A percentile compares a stretch with the other conserved stretches of the same genome.
phyloP scores from a whole-genome alignment of 148 eudicot species.

The Dysphania ambrosioides region DNA sequence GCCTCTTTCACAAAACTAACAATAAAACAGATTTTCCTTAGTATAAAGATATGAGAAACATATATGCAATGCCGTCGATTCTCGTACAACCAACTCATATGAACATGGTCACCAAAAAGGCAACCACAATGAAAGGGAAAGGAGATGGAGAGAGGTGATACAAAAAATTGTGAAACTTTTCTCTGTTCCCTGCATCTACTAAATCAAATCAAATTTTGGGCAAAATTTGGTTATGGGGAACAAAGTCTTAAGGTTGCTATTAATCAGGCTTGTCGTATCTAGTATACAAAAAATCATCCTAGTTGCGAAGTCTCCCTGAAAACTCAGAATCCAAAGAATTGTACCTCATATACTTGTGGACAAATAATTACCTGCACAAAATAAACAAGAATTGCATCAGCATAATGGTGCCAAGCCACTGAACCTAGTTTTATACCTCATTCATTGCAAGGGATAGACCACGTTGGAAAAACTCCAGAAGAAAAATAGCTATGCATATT shows the following conservation, averaged over 20 bases:
- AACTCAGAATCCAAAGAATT: slow-evolving; percentile 15
- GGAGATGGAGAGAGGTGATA: neutral
- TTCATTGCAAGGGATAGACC: neutral
- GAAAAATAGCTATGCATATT: neutral
- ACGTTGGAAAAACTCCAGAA: neutral
- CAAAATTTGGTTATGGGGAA: neutral
- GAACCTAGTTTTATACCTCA: neutral
- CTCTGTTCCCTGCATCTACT: slow-evolving; percentile 18
- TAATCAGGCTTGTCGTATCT: neutral
- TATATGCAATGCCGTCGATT: slow-evolving; percentile 25
- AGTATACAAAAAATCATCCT: slow-evolving; percentile 23
- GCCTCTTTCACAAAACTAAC: neutral
- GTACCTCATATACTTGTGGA: slow-evolving; percentile 19
- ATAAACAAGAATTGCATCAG: neutral
- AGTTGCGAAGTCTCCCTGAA: slow-evolving; percentile 12
- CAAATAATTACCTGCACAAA: slow-evolving; percentile 29
- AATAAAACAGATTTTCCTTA: neutral
- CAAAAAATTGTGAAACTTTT: slow-evolving; percentile 5
- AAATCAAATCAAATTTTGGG: slow-evolving; percentile 9
- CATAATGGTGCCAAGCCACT: neutral
- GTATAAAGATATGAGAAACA: neutral
- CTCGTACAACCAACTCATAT: slow-evolving; percentile 30
- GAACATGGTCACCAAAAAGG: slow-evolving; percentile 23
- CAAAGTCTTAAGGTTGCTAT: slow-evolving; percentile 17
- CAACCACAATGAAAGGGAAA: slow-evolving; percentile 15